Evolutionary conservation across 2,329 filamentous ascomycete species (phyloP), one percentile per base, ranked within the genome.

Genomic region (Beauveria scarabaeidicola): DNA sequence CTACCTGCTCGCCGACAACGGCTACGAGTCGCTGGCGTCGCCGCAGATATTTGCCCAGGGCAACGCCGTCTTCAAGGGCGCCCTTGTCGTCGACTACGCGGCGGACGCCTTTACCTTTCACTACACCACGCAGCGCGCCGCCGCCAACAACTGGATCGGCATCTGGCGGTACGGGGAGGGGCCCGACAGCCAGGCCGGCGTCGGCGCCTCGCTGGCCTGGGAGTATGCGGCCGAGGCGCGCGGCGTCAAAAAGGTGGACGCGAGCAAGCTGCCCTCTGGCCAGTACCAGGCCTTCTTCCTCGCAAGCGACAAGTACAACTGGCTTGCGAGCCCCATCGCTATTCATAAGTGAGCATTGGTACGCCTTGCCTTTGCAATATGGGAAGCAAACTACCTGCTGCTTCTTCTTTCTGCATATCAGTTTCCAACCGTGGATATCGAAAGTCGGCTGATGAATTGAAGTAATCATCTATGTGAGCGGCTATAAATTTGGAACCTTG

Each of bases 231-330:
- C 29, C 1, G 51, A 48, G 1, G 29, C 25, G 3, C 51, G 23
- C 44, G 58, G 44, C 32, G 15, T 13, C 23, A 17, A 43, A 4
- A 60, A 23, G 19, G 46, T 60, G 2, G 41, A 53, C 32, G 44
- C 5, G 19, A 40, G 52, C 41, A 55, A 60, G 25, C 51, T 60
- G 51, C 2, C 43, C 6, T 46, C 58, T 3, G 58, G 58, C n/a
- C 23, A 48, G 19, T 61, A 61, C 50, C 43, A 50, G 21, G 60
- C 60, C 6, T 61, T 54, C 13, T 50, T 58, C 10, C 50, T 61
- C 11, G 55, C 48, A 1, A 54, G 55, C 11, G 50, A 59, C 19
- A n/a, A 19, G 10, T 59, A 59, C 44, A 43, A 17, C 15, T 58
- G 54, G 54, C 48, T 58, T 5, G 54, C 48, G 19, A 51, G 43